Conservation (phyloP, 805 yeast genomes). For the Schwanniomyces occidentalis region DNA sequence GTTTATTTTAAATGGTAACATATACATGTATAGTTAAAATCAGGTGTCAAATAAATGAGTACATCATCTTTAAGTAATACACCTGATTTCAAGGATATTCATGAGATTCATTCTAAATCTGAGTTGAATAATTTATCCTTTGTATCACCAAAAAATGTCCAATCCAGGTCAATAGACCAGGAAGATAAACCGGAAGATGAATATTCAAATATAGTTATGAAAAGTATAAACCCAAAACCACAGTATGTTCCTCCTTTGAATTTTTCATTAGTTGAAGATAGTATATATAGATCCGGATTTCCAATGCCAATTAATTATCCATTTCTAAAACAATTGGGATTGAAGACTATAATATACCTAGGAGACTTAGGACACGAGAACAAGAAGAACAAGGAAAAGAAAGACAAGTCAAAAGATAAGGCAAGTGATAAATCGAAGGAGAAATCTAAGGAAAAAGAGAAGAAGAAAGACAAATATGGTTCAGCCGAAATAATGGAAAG, state of each 20-base stretch:
- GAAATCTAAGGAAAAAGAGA: slow-evolving; percentile 9
- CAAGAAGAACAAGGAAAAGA: slow-evolving; percentile 18
- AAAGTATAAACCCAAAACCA: slow-evolving; percentile 8
- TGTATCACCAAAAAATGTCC: slow-evolving; percentile 5
- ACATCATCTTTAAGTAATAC: too few species aligned
- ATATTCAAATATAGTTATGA: slow-evolving; percentile 7
- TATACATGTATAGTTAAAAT: too few species aligned
- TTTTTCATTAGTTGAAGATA: slow-evolving; percentile 84
- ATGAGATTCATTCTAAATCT: slow-evolving; percentile 8
- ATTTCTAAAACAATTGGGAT: slow-evolving; percentile 66
- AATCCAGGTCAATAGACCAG: neutral
- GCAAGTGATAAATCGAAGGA: slow-evolving; percentile 10
- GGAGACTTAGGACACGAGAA: slow-evolving; percentile 57
- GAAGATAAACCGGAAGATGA: slow-evolving; percentile 2
- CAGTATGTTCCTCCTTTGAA: slow-evolving; percentile 83
- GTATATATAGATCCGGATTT: slow-evolving; percentile 88
- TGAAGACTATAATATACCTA: slow-evolving; percentile 78
- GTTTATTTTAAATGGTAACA: too few species aligned
- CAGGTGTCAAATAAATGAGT: too few species aligned
- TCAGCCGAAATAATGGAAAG: slow-evolving; percentile 51
- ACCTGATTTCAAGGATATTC: too few species aligned
- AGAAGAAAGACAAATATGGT: slow-evolving; percentile 46
- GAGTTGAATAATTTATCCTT: slow-evolving; percentile 11
- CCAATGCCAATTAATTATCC: slow-evolving; percentile 85
- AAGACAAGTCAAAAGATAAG: slow-evolving; percentile 13